These are phyloP conservation scores for Phoma herbarum DNA, from an alignment of 2,329 filamentous ascomycete genomes.

Conservation along the genomic window DNA sequence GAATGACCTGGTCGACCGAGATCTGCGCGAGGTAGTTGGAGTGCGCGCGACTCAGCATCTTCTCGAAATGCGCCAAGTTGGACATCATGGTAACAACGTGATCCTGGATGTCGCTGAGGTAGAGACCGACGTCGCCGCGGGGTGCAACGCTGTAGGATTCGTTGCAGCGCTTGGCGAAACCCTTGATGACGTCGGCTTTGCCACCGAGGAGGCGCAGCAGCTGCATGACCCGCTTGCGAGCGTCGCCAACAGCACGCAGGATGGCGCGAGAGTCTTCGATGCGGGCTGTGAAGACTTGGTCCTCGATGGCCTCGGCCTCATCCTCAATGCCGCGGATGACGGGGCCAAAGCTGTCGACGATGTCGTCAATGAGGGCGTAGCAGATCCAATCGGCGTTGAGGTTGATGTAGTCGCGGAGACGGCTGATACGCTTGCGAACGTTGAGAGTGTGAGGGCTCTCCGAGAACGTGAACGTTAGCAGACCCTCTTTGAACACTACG, in stretches of 20 bases:
- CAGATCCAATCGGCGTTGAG: slow-evolving; percentile 98
- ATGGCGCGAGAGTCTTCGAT: slow-evolving; percentile 89
- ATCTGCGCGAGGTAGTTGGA: slow-evolving; percentile 96
- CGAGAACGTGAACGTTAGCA: slow-evolving; percentile 92
- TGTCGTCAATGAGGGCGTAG: slow-evolving; percentile 98
- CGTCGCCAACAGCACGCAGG: slow-evolving; percentile 84
- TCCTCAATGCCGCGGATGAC: slow-evolving; percentile 86
- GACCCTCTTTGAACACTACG: slow-evolving; percentile 93
- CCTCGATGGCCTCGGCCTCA: slow-evolving; percentile 92
- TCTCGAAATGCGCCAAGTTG: slow-evolving; percentile 94
- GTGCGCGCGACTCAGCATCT: slow-evolving; percentile 93
- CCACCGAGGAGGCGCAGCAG: slow-evolving; percentile 91
- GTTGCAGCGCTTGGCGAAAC: slow-evolving; percentile 98
- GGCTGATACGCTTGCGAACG: slow-evolving; percentile 89
- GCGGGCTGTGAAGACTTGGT: slow-evolving; percentile 91
- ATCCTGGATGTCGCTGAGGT: slow-evolving; percentile 97
- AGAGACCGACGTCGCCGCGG: slow-evolving; percentile 94
- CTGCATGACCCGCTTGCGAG: slow-evolving; percentile 93
- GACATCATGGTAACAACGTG: slow-evolving; percentile 99
- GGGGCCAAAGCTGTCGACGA: slow-evolving; percentile 94
- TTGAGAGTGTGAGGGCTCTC: slow-evolving; percentile 87
- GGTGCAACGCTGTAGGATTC: slow-evolving; percentile 96
- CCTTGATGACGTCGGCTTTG: slow-evolving; percentile 97
- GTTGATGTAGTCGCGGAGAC: slow-evolving; percentile 92
- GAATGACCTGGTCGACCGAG: slow-evolving; percentile 87